Evolutionary conservation across 441 rosid genomes (phyloP), one percentile per base, ranked within the genome.

Genomic region (Erysimum pusillum): DNA sequence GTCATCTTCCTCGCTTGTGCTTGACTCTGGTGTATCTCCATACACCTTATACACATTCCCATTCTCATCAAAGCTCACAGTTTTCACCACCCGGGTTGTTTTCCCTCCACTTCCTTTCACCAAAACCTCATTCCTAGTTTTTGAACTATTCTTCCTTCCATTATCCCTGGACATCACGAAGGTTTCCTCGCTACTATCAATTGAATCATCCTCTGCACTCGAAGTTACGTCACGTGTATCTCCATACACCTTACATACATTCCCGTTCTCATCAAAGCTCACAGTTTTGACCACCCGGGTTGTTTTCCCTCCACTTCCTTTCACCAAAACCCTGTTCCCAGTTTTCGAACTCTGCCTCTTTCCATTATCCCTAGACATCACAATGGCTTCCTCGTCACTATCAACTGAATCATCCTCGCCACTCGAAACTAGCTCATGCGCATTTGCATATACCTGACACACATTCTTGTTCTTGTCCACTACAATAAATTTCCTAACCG

Each of bases 241-340:
- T 49, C 81, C 82, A 78, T 78, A 81, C 57, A 83, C 64, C 80
- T 79, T 79, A 60, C 62, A 82, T 13, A 78, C 75, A 52, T 86
- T 80, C 76, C 90, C 91, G 51, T 87, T 81, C 63, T 89, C 91
- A 1, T 82, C 86, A 67, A 92, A 90, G 52, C 87, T 87, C 73
- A 89, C 94, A 77, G 60, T 85, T 80, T 87, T 92, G 86, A 81
- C 90, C 81, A 81, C 83, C 46, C 72, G 71, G 7, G 78, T 64
- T 5, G 56, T 81, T 53, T 78, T 83, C 57, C 67, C 70, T 57
- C 73, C 77, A 78, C 7, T 38, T 51, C 66, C 76, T 81, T 76
- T 79, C 63, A 80, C 74, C 63, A 52, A 36, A 69, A 71, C 72
- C 78, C 75, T 77, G 25, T 68, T 76, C 73, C 75, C 73, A 38